A percentile compares a stretch with the other conserved stretches of the same genome.
Evolutionary conservation across 352 stramenopile genomes (phyloP).

Genomic region (Blastocystis sp.): DNA sequence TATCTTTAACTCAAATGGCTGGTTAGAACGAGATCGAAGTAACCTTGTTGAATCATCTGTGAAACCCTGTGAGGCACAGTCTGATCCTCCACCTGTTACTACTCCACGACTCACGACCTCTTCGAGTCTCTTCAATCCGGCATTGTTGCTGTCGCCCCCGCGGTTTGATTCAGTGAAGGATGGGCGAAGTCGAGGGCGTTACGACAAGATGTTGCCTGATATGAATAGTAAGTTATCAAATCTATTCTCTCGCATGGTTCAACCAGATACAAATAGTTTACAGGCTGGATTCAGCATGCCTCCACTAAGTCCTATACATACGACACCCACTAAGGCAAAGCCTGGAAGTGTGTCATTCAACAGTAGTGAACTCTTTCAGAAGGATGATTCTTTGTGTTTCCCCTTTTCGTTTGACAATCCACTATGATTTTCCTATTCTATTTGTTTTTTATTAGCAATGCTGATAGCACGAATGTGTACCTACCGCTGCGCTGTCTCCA

Average conservation of each 20-base stretch:
- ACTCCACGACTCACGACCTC: not conserved
- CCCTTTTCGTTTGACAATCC: slow-evolving; percentile 38
- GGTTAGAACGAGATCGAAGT: slow-evolving; percentile 22
- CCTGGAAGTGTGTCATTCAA: not conserved
- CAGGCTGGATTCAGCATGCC: not conserved
- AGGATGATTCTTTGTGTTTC: slow-evolving; percentile 58
- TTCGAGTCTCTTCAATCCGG: not conserved
- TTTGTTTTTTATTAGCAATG: slow-evolving; percentile 37
- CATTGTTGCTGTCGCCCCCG: not conserved
- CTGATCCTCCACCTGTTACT: not conserved
- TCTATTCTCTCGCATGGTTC: slow-evolving; percentile 32
- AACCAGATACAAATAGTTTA: not conserved
- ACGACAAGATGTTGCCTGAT: not conserved
- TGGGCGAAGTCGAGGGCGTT: not conserved
- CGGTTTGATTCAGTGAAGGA: not conserved
- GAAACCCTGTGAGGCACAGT: not conserved
- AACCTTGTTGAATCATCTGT: not conserved
- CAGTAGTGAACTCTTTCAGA: slow-evolving; percentile 18
- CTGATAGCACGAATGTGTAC: not conserved
- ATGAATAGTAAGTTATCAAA: not conserved
- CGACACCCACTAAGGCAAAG: not conserved
- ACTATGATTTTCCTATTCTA: not conserved
- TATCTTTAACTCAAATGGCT: slow-evolving; percentile 2
- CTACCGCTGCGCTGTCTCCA: not conserved
- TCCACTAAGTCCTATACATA: not conserved